These are phyloP conservation scores for Suillus hirtellus DNA, from an alignment of 768 basidiomycete genomes.

Conservation along the genomic window DNA sequence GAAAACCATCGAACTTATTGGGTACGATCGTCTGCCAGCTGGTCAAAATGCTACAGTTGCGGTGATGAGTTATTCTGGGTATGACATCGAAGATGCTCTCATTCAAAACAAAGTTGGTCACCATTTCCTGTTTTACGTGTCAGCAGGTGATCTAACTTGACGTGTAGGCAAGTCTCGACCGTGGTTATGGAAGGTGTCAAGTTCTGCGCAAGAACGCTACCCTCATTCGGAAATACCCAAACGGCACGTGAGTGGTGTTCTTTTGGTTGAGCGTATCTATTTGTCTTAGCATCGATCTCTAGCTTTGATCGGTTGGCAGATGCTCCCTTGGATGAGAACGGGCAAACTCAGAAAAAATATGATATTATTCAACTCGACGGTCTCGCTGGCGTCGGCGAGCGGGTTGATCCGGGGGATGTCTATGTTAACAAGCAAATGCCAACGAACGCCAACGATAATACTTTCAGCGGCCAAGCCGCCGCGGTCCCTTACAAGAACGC, in stretches of 20 bases:
- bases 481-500: constrained; percentile 89
- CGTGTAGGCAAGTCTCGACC: constrained; percentile 85
- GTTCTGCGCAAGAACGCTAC: constrained; percentile 95
- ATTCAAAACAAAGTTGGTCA: constrained; percentile 83
- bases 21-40: constrained; percentile 94
- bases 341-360: constrained; percentile 78
- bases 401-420: constrained; percentile 89
- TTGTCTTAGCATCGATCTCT: constrained; percentile 5
- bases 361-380: constrained; percentile 92
- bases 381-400: constrained; percentile 91
- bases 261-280: constrained; percentile 5
- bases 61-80: constrained; percentile 99
- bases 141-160: constrained; percentile 11
- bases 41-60: constrained; percentile 99
- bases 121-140: constrained; percentile 10
- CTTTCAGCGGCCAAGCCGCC: constrained; percentile 80
- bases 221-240: constrained; percentile 93
- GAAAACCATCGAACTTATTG: constrained; percentile 95
- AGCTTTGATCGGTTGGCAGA: constrained; percentile 95
- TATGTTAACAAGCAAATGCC: constrained; percentile 98
- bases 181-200: constrained; percentile 97
- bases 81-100: constrained; percentile 98
- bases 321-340: constrained; percentile 83
- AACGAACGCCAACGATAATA: constrained; percentile 89
- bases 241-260: constrained; percentile 78